phyloP scores from a whole-genome alignment of 352 stramenopile species.

The Halophytophthora polymorphica region DNA sequence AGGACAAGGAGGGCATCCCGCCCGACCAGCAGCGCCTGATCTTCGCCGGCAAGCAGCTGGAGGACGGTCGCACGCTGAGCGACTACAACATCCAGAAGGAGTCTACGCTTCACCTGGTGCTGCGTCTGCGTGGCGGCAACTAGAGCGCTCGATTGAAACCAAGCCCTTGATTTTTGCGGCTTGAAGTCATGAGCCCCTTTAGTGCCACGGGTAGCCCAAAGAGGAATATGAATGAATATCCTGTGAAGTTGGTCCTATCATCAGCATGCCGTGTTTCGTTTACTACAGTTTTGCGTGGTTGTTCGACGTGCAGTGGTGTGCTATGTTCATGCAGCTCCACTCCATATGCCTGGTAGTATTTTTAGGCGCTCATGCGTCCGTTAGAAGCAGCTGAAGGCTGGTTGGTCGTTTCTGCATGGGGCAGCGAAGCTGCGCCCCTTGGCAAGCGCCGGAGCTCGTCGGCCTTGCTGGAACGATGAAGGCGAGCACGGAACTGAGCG shows the following conservation, averaged over 20 bases:
- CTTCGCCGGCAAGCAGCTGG: slow-evolving; percentile 95
- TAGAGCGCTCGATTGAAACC: slow-evolving; percentile 10
- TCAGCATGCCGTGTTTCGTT: background rate
- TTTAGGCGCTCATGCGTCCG: no score
- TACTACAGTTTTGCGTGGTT: background rate
- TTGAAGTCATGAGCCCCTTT: slow-evolving; percentile 12
- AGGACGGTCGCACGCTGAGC: slow-evolving; percentile 91
- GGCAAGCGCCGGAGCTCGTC: background rate
- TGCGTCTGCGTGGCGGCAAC: slow-evolving; percentile 73
- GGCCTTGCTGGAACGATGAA: slow-evolving; percentile 9
- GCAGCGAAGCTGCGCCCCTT: background rate
- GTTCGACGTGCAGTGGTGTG: background rate
- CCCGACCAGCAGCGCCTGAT: slow-evolving; percentile 95
- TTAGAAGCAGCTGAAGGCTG: no score
- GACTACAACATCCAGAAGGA: slow-evolving; percentile 96
- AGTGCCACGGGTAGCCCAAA: slow-evolving; percentile 15
- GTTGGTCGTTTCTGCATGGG: no score
- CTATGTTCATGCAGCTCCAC: no score
- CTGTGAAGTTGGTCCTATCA: slow-evolving; percentile 5
- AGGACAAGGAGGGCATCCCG: slow-evolving; percentile 92
- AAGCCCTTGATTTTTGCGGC: slow-evolving; percentile 31
- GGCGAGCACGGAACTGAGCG: slow-evolving; percentile 27
- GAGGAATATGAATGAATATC: slow-evolving; percentile 30
- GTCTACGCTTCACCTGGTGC: slow-evolving; percentile 90
- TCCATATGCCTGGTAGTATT: no score